Evolutionary conservation across 2,329 filamentous ascomycete species (phyloP).

Genomic region (Pseudomassariella vexata): DNA sequence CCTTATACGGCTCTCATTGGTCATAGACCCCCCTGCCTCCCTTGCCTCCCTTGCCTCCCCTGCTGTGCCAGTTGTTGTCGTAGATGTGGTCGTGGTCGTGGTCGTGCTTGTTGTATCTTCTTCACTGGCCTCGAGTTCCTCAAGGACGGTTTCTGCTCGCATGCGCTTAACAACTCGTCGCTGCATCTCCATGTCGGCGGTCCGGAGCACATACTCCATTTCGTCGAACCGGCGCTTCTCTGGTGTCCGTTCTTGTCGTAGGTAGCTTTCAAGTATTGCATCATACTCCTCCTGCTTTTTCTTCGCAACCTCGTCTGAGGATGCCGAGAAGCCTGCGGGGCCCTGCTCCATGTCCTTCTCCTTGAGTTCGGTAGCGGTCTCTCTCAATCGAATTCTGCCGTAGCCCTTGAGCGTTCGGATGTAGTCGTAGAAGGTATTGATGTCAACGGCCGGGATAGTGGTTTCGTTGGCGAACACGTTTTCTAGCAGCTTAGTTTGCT

Average conservation of each 20-base stretch:
- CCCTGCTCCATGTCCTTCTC: constrained; percentile 49
- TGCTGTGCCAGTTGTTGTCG: neutral
- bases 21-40: constrained; percentile 21
- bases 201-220: constrained; percentile 42
- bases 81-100: constrained; percentile 17
- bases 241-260: constrained; percentile 24
- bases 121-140: constrained; percentile 46
- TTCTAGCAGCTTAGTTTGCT: constrained; percentile 80
- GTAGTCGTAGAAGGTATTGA: constrained; percentile 68
- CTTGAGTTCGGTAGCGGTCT: constrained; percentile 59
- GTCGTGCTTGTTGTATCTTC: constrained; percentile 26
- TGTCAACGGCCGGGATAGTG: constrained; percentile 64
- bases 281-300: constrained; percentile 52
- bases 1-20: constrained; percentile 34
- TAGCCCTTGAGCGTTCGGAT: constrained; percentile 73
- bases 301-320: constrained; percentile 39
- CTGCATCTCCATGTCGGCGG: constrained; percentile 46
- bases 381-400: constrained; percentile 61
- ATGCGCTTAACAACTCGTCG: constrained; percentile 56
- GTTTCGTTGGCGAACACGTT: constrained; percentile 68
- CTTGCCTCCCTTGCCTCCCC: neutral
- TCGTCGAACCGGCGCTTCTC: constrained; percentile 47
- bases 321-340: constrained; percentile 40
- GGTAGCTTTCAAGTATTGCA: constrained; percentile 45
- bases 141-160: constrained; percentile 53